A percentile compares a stretch with the other conserved stretches of the same genome.
phyloP scores from a whole-genome alignment of 345 rosid species.

The Dipteronia sinensis region DNA sequence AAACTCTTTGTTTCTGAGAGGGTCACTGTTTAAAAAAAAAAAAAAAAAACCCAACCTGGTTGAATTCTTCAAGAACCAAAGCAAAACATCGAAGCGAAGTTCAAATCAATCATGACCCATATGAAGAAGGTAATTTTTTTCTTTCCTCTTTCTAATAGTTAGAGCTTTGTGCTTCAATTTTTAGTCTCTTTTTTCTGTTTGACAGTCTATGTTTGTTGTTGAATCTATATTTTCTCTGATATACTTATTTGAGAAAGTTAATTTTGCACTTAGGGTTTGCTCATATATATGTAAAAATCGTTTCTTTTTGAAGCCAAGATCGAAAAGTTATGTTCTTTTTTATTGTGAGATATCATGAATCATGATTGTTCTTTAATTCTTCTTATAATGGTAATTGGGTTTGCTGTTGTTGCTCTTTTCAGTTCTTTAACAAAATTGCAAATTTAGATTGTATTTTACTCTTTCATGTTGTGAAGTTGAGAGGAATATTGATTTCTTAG shows the following conservation, averaged over 20 bases:
- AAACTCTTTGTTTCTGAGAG: neutral
- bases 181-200: neutral
- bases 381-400: no score
- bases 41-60: neutral
- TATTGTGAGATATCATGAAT: neutral
- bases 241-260: no score
- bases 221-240: neutral
- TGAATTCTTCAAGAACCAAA: neutral
- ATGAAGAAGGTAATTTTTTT: conserved; percentile 6
- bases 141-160: neutral
- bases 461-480: neutral
- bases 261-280: neutral
- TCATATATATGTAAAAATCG: neutral
- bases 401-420: no score
- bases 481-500: neutral
- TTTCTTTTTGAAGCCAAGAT: neutral
- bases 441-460: no score
- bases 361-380: no score
- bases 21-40: neutral
- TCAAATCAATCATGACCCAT: neutral
- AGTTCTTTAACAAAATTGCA: no score
- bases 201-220: neutral
- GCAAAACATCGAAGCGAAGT: neutral
- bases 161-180: neutral
- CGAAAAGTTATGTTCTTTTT: neutral